A percentile compares a stretch with the other conserved stretches of the same genome.
phyloP scores from a whole-genome alignment of 306 rosid species.

The Leucaena leucocephala region DNA sequence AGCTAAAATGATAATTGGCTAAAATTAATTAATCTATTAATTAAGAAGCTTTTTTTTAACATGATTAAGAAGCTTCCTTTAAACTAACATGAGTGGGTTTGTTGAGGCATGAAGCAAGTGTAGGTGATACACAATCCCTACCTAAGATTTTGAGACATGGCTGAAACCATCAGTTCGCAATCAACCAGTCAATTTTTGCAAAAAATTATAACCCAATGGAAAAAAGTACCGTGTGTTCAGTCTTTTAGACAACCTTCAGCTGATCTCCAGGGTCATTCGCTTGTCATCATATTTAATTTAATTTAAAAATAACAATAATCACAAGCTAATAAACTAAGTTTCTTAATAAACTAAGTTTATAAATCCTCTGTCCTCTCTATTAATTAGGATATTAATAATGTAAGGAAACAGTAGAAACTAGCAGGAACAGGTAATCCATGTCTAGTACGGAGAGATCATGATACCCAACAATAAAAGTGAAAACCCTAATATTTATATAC shows the following conservation, averaged over 20 bases:
- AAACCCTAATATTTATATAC: background rate
- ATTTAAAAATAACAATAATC: no score
- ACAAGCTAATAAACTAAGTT: background rate
- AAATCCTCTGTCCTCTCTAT: background rate
- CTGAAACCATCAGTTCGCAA: no score
- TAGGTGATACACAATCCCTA: background rate
- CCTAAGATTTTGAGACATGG: background rate
- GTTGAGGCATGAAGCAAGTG: background rate
- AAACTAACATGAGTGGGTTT: background rate
- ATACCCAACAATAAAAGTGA: background rate
- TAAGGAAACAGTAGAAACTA: background rate
- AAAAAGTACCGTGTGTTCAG: no score
- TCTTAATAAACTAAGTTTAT: background rate
- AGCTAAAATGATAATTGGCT: no score
- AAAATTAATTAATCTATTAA: no score
- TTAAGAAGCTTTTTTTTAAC: background rate
- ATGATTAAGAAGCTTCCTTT: background rate
- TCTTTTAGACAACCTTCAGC: no score
- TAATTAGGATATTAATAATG: background rate
- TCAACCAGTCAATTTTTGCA: no score
- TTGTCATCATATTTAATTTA: no score
- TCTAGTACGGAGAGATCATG: slow-evolving; percentile 11
- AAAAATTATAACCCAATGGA: no score
- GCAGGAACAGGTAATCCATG: background rate
- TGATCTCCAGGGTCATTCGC: no score